phyloP scores from a whole-genome alignment of 2,329 filamentous ascomycete species.

The Aureobasidium sp. region DNA sequence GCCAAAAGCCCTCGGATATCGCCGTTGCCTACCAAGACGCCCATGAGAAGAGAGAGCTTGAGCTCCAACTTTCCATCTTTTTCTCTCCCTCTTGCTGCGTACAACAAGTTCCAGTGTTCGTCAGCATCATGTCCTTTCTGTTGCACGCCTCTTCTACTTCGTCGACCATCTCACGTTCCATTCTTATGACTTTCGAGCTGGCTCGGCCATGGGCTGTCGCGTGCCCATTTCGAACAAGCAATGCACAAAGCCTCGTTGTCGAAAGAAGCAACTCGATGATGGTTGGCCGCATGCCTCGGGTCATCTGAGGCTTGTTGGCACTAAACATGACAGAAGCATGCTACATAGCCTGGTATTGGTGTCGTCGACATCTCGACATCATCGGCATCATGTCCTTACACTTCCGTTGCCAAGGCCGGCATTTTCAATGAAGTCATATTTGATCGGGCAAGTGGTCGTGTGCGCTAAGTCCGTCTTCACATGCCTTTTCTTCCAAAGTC shows the following conservation, averaged over 20 bases:
- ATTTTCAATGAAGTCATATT: background rate
- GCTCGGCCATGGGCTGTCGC: background rate
- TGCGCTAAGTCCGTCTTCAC: conserved; percentile 9
- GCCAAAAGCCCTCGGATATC: background rate
- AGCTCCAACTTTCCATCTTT: background rate
- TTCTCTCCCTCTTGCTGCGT: background rate
- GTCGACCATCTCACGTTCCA: background rate
- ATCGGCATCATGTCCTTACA: background rate
- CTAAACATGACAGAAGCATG: background rate
- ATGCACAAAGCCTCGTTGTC: background rate
- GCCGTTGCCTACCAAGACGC: background rate
- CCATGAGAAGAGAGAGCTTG: background rate
- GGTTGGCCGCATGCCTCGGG: background rate
- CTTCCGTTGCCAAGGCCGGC: background rate
- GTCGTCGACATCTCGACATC: background rate
- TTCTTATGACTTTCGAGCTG: background rate
- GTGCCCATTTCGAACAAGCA: background rate
- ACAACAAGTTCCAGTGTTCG: background rate
- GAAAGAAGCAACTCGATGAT: background rate
- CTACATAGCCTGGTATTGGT: background rate
- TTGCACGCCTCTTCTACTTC: no score
- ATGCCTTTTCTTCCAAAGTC: conserved; percentile 4
- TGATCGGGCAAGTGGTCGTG: conserved; percentile 10
- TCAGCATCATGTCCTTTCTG: background rate
- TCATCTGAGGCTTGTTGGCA: background rate